Percentiles rank a stretch among this genome's conserved stretches.
Evolutionary conservation across 2,329 filamentous ascomycete species (phyloP).

Genomic region (Coniochaeta prunicola): DNA sequence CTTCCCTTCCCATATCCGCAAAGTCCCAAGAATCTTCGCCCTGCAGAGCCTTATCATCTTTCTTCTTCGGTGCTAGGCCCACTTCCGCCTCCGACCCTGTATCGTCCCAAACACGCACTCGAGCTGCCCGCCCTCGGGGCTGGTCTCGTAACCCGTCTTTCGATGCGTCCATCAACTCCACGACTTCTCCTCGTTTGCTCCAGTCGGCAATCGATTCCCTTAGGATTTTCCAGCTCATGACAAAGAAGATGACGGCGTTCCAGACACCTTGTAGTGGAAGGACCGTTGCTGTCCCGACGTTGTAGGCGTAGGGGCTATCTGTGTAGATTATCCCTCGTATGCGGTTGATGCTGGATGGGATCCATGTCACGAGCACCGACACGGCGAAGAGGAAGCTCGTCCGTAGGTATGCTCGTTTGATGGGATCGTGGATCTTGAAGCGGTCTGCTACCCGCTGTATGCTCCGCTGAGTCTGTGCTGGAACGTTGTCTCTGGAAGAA

Average conservation of each 20-base stretch:
- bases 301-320: slow-evolving; percentile 4
- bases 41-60: not conserved
- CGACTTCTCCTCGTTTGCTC: not conserved
- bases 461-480: not conserved
- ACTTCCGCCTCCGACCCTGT: not conserved
- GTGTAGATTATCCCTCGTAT: slow-evolving; percentile 5
- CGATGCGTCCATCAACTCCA: not conserved
- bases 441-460: slow-evolving; percentile 2
- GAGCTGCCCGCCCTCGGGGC: not conserved
- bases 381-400: slow-evolving; percentile 7
- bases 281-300: slow-evolving; percentile 6
- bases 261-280: slow-evolving; percentile 11
- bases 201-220: slow-evolving; percentile 2
- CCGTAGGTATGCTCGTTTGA: slow-evolving; percentile 10
- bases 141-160: not conserved
- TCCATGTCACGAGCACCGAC: slow-evolving; percentile 9
- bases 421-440: slow-evolving; percentile 6
- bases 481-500: not conserved
- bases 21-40: not conserved
- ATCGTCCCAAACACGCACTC: not conserved
- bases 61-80: not conserved
- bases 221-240: slow-evolving; percentile 6
- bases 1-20: not conserved
- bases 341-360: slow-evolving; percentile 8
- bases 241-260: slow-evolving; percentile 11